These are phyloP conservation scores for Polychaeton citri DNA, from an alignment of 2,329 filamentous ascomycete species.

Conservation along the genomic window DNA sequence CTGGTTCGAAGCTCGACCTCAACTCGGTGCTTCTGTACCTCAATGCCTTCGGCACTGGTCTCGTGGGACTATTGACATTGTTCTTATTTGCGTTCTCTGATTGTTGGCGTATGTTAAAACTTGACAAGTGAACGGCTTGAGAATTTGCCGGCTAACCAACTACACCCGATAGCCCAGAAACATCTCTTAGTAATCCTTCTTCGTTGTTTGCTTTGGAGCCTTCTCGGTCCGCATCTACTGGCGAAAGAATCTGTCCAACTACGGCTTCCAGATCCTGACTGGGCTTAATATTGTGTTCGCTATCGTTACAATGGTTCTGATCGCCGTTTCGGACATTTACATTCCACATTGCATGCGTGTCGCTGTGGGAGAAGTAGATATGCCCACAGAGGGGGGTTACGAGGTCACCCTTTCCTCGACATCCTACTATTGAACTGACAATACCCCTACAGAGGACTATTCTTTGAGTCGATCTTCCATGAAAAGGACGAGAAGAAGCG, in stretches of 20 bases:
- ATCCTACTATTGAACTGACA: no score
- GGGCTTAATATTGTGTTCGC: slow-evolving; percentile 4
- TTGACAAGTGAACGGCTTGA: neutral
- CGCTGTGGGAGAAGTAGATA: neutral
- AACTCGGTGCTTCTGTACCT: slow-evolving; percentile 6
- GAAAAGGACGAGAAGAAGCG: slow-evolving; percentile 3
- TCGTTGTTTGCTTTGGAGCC: slow-evolving; percentile 3
- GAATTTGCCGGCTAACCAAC: neutral
- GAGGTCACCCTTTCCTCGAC: no score
- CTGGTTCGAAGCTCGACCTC: slow-evolving; percentile 4
- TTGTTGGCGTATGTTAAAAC: slow-evolving; percentile 4
- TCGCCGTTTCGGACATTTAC: slow-evolving; percentile 5
- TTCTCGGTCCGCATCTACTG: slow-evolving; percentile 5
- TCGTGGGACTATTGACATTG: slow-evolving; percentile 3
- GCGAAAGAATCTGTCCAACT: slow-evolving; percentile 2
- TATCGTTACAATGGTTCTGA: slow-evolving; percentile 4
- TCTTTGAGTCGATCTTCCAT: neutral
- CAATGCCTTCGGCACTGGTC: slow-evolving; percentile 4
- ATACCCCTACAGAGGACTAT: no score
- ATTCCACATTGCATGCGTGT: slow-evolving; percentile 5
- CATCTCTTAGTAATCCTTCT: slow-evolving; percentile 3
- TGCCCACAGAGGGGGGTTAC: neutral
- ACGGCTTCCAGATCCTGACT: slow-evolving; percentile 4
- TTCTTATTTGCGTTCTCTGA: slow-evolving; percentile 6
- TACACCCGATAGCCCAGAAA: slow-evolving; percentile 2